Conservation (phyloP, 2,329 filamentous ascomycete species). For the Botrytis paeoniae region DNA sequence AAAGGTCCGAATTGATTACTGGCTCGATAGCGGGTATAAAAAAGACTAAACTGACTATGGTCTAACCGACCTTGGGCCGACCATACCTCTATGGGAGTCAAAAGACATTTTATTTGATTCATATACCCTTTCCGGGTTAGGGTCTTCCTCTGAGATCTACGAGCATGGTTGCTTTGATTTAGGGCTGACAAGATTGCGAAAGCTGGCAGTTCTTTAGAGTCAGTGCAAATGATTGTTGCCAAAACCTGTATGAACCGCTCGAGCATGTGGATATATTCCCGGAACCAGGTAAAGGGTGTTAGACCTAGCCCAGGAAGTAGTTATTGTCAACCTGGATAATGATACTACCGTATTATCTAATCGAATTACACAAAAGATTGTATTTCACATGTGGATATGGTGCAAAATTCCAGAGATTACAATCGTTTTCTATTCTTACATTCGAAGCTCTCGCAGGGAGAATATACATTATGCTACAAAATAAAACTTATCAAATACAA, state of each 20-base stretch:
- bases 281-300: background rate
- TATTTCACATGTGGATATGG: background rate
- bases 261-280: too few relatives aligned
- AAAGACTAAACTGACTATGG: background rate
- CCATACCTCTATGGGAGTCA: background rate
- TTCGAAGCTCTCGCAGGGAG: background rate
- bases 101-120: background rate
- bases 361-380: background rate
- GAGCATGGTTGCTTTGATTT: background rate
- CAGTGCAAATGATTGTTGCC: background rate
- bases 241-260: too few relatives aligned
- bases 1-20: background rate
- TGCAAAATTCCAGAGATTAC: background rate
- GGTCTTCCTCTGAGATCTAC: background rate
- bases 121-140: background rate
- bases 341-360: background rate
- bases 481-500: background rate
- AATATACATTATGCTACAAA: slow-evolving; percentile 3
- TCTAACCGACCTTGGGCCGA: background rate
- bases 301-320: background rate
- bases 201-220: background rate
- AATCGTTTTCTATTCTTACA: background rate
- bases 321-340: background rate
- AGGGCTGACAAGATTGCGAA: background rate
- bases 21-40: background rate